Evolutionary conservation across 208 protist species (phyloP).

Genomic region (Wallacemonas sp.): DNA sequence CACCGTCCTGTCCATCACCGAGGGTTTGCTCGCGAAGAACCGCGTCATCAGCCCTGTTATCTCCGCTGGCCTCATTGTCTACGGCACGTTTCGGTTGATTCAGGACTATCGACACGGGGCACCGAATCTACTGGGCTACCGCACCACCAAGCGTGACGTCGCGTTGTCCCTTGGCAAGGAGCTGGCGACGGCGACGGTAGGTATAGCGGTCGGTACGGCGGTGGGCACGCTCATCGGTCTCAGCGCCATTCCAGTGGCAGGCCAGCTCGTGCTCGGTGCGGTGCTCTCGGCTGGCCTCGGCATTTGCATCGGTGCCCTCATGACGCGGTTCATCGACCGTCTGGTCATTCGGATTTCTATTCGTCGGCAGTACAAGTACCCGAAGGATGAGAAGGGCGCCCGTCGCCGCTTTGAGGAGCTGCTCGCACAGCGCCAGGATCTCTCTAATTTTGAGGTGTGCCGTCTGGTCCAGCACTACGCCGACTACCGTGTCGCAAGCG

Average conservation of each 20-base stretch:
- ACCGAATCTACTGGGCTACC: constrained; percentile 57
- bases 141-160: constrained; percentile 45
- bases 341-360: constrained; percentile 55
- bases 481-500: constrained; percentile 73
- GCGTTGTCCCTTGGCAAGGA: constrained; percentile 57
- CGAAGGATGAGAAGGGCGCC: constrained; percentile 40
- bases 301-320: constrained; percentile 49
- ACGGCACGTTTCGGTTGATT: constrained; percentile 46
- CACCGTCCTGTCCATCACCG: constrained; percentile 46
- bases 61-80: constrained; percentile 48
- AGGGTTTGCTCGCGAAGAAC: constrained; percentile 51
- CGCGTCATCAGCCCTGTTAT: constrained; percentile 49
- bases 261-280: constrained; percentile 49
- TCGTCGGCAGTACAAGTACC: constrained; percentile 65
- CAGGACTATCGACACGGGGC: constrained; percentile 53
- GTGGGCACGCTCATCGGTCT: constrained; percentile 55
- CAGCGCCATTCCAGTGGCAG: constrained; percentile 53
- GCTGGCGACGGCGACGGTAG: constrained; percentile 44
- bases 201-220: constrained; percentile 58
- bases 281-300: constrained; percentile 57
- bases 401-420: constrained; percentile 60
- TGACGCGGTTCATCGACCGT: constrained; percentile 70
- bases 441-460: constrained; percentile 61
- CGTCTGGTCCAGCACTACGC: constrained; percentile 70
- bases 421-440: constrained; percentile 52